Evolutionary conservation across 179 eudicot genomes (phyloP).

Genomic region (Nepenthes alata): DNA sequence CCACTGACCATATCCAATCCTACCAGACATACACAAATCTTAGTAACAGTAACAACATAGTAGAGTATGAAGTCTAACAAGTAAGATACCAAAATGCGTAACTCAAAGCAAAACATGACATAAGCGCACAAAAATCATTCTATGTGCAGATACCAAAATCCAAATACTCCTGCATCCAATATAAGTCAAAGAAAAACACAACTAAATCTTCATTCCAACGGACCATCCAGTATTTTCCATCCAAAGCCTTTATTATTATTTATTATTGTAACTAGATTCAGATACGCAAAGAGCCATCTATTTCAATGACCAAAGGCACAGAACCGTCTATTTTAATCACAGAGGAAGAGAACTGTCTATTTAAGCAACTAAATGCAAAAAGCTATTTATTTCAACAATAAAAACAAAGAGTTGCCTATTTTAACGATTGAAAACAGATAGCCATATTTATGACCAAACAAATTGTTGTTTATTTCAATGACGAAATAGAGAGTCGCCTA

Average conservation of each 20-base stretch:
- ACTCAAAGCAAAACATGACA: background rate
- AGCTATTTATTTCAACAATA: no score
- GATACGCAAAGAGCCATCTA: background rate
- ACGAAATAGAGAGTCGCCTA: no score
- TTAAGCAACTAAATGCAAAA: no score
- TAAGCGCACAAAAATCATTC: no score
- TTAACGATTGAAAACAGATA: no score
- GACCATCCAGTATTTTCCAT: background rate
- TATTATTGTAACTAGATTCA: background rate
- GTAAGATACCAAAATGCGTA: background rate
- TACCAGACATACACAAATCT: conserved; percentile 19
- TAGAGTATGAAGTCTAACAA: background rate
- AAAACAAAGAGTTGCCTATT: no score
- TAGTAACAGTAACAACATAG: conserved; percentile 6
- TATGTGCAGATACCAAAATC: no score
- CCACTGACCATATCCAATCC: conserved; percentile 98
- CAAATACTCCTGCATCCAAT: no score
- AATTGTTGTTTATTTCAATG: no score
- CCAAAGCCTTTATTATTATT: background rate
- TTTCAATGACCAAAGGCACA: no score
- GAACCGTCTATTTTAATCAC: background rate
- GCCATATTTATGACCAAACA: no score
- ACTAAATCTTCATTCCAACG: background rate
- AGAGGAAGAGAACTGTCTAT: no score
- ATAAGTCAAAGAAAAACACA: background rate